Percentiles rank a stretch among this genome's conserved stretches.
Evolutionary conservation across 495 filamentous ascomycete species (phyloP).

Genomic region (Trichodelitschia bisporula): DNA sequence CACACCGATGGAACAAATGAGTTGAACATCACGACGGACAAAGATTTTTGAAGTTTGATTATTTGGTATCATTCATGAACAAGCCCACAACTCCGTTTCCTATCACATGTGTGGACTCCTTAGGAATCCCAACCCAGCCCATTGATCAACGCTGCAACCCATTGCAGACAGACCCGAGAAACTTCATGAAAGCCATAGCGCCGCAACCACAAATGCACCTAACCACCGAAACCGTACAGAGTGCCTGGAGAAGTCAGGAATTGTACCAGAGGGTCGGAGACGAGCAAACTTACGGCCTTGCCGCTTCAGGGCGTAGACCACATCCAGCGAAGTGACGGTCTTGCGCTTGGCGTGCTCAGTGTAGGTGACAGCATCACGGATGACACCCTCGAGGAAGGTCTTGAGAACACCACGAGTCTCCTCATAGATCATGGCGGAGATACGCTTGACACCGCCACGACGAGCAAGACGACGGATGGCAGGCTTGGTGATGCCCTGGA

Average conservation of each 20-base stretch:
- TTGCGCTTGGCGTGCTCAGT: conserved; percentile 98
- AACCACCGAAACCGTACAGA: conserved; percentile 86
- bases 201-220: no score
- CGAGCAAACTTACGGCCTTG: conserved; percentile 57
- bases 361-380: conserved; percentile 46
- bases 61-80: no score
- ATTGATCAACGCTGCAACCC: no score
- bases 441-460: conserved; percentile 53
- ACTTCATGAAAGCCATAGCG: no score
- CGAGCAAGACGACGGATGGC: conserved; percentile 96
- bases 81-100: no score
- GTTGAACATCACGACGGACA: no score
- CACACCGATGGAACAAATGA: no score
- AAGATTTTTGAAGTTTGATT: no score
- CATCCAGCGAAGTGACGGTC: conserved; percentile 90
- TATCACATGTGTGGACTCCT: no score
- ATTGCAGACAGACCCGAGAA: no score
- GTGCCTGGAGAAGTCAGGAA: conserved; percentile 12
- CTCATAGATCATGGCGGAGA: conserved; percentile 99
- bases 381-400: conserved; percentile 99
- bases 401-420: conserved; percentile 99
- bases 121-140: no score
- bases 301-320: conserved; percentile 93
- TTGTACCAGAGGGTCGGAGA: background rate
- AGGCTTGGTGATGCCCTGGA: conserved; percentile 98